These are phyloP conservation scores for Candida berthetii DNA, from an alignment of 805 yeast genomes.

Conservation along the genomic window DNA sequence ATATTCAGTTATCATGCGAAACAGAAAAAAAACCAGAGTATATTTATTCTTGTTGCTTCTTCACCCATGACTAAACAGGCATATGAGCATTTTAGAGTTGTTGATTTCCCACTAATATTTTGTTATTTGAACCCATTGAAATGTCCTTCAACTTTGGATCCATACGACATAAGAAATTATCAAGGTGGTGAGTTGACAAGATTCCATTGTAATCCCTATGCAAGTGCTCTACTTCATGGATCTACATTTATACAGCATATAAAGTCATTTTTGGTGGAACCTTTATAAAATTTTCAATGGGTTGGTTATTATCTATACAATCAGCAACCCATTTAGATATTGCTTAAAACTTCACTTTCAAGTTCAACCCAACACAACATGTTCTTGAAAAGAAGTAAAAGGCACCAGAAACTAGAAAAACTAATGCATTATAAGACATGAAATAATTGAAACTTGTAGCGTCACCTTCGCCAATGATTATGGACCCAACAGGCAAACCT, in stretches of 20 bases:
- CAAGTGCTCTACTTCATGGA: constrained; percentile 29
- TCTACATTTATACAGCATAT: constrained; percentile 6
- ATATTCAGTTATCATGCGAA: constrained; percentile 34
- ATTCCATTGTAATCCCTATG: constrained; percentile 30
- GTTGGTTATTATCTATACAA: no score
- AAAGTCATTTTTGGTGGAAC: no score
- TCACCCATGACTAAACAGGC: constrained; percentile 42
- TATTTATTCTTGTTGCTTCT: constrained; percentile 41
- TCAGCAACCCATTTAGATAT: no score
- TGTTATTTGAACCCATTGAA: constrained; percentile 30
- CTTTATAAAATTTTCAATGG: no score
- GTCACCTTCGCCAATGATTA: constrained; percentile 37
- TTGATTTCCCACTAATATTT: constrained; percentile 39
- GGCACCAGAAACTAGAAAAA: background rate
- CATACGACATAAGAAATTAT: constrained; percentile 32
- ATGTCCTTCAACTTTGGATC: constrained; percentile 13
- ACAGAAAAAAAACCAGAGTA: constrained; percentile 15
- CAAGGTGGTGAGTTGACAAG: constrained; percentile 27
- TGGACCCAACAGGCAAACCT: constrained; percentile 46
- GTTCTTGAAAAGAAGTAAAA: background rate
- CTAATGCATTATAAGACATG: constrained; percentile 21
- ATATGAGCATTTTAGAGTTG: constrained; percentile 34
- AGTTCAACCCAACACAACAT: background rate
- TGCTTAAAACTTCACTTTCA: background rate
- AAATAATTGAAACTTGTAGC: constrained; percentile 25